These are phyloP conservation scores for Diplosphaera chodatii DNA, from an alignment of 139 green algal species.

Conservation along the genomic window DNA sequence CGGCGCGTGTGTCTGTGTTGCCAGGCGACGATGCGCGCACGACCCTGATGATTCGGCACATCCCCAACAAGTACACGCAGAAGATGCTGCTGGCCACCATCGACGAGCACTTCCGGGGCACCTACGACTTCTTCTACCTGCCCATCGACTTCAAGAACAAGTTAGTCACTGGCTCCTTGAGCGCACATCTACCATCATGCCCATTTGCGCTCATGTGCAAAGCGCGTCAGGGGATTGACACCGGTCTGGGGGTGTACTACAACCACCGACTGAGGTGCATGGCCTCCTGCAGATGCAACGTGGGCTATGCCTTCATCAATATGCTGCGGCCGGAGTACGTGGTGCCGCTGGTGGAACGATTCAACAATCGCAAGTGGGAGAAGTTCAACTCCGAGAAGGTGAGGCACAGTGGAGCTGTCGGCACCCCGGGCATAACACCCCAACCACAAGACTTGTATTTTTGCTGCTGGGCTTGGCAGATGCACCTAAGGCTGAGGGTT, in stretches of 20 bases:
- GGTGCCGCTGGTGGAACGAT: conserved; percentile 72
- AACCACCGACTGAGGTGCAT: no score
- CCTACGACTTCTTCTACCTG: conserved; percentile 81
- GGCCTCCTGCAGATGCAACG: conserved; percentile 60
- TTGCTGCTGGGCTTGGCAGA: no score
- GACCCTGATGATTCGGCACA: conserved; percentile 99
- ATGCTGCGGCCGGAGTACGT: conserved; percentile 78
- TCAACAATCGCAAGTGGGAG: conserved; percentile 92
- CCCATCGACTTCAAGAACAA: conserved; percentile 99
- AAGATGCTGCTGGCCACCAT: conserved; percentile 96
- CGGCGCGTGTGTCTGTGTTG: no score
- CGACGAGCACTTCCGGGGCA: conserved; percentile 82
- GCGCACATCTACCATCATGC: neutral
- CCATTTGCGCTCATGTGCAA: no score
- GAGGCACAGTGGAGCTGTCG: no score
- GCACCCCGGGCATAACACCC: no score
- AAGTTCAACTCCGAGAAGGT: conserved; percentile 95
- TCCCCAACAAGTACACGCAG: conserved; percentile 99
- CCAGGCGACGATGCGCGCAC: conserved; percentile 85
- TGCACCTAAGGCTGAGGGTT: no score
- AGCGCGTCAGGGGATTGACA: no score
- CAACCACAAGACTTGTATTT: no score
- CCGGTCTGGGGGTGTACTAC: no score
- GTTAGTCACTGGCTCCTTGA: conserved; percentile 25
- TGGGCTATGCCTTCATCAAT: conserved; percentile 99